These are phyloP conservation scores for Amphirosellinia nigrospora DNA, from an alignment of 495 filamentous ascomycete genomes.

Conservation along the genomic window DNA sequence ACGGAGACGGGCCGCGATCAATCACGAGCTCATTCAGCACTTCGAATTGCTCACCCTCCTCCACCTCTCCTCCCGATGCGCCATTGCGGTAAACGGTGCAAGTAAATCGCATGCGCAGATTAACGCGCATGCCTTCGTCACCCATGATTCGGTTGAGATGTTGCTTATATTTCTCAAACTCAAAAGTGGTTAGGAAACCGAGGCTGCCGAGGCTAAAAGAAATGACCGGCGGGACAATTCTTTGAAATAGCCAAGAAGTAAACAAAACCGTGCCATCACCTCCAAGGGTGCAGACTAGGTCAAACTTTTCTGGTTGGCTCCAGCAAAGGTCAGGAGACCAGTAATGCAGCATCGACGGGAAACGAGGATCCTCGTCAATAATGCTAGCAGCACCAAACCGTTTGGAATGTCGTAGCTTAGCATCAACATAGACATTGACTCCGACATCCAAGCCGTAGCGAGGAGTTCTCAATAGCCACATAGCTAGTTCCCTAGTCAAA, in stretches of 20 bases:
- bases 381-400: conserved; percentile 83
- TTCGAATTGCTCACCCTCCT: conserved; percentile 86
- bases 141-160: conserved; percentile 87
- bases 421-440: conserved; percentile 93
- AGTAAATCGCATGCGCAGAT: conserved; percentile 96
- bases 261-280: conserved; percentile 93
- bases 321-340: conserved; percentile 97
- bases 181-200: conserved; percentile 91
- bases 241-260: conserved; percentile 93
- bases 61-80: conserved; percentile 56
- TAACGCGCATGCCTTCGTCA: conserved; percentile 90
- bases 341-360: conserved; percentile 80
- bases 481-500: conserved; percentile 81
- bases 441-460: conserved; percentile 80
- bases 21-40: conserved; percentile 98
- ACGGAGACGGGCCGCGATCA: conserved; percentile 94
- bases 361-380: conserved; percentile 70
- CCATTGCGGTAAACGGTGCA: conserved; percentile 84
- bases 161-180: conserved; percentile 81
- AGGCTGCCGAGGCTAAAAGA: conserved; percentile 88
- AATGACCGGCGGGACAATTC: conserved; percentile 86
- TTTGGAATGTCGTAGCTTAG: conserved; percentile 82
- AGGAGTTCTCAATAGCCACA: conserved; percentile 85
- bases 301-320: conserved; percentile 86
- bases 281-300: conserved; percentile 88